Base-by-base conservation (phyloP, 2,329 filamentous ascomycete species). In the Biscogniauxia mediterranea region DNA sequence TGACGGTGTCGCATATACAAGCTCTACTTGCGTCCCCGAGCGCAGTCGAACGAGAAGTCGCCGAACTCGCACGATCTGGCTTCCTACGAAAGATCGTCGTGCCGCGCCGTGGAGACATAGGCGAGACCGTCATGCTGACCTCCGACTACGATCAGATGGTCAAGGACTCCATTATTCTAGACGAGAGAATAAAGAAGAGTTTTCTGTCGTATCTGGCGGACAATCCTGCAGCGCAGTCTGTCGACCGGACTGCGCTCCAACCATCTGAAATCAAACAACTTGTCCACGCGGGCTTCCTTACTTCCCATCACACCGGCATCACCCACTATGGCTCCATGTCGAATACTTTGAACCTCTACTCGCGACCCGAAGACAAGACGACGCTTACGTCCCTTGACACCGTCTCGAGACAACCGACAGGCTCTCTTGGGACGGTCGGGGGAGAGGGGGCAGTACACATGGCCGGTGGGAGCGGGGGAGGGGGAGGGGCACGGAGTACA, bases 361-460 rank as follows among this genome's bases (percentile, higher is more conserved):
- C 80, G 11, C 78, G 83, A 2, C 83, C 83, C 0, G 83, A 84
- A 57, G 81, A 83, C 58, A 79, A 80, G 64, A 81, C 81, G 17
- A 85, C 82, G 9, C 76, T 88, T 46, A 81, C 84, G 23, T 87
- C 85, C 3, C 79, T 92, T 9, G 83, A 87, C 46, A 82, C 80
- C 25, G 85, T 90, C 21, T 85, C 87, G 1, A 81, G 79, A 64
- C 87, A 88, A 21, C 85, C 89, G 5, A 89, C 90, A 0, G 90
- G 90, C 15, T 87, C 87, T 2, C 69, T 89, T 1, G 88, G 81
- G 6, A 89, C 90, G 1, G 85, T 92, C 0, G 90, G 90, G 1
- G 89, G 89, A 4, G 76, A 79, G n/a, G 84, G 85, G 20, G 88
- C 85, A 2, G 77, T 91, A 5, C 84, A 89, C 70, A 82, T 81